These are phyloP conservation scores for Isochrysis galbana DNA, from an alignment of 78 protist genomes.

Conservation along the genomic window DNA sequence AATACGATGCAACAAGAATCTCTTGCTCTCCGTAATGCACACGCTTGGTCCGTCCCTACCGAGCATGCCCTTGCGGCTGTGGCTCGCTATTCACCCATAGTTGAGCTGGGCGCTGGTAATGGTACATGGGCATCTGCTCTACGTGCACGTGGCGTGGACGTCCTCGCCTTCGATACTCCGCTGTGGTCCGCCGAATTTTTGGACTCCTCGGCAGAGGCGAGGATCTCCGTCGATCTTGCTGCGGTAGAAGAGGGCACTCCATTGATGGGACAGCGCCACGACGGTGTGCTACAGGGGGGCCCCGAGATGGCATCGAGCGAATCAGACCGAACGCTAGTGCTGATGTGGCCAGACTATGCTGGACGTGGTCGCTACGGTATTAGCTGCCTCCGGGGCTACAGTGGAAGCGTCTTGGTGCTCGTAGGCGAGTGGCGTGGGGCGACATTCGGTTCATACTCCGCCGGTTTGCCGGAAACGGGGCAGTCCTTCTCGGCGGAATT, in stretches of 20 bases:
- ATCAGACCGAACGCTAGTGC: neutral
- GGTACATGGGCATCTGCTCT: constrained; percentile 28
- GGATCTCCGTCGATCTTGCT: neutral
- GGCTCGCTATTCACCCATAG: neutral
- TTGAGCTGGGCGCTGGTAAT: constrained; percentile 35
- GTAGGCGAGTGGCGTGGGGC: constrained; percentile 34
- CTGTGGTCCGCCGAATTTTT: neutral
- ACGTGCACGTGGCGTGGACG: neutral
- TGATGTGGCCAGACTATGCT: constrained; percentile 38
- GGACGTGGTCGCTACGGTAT: constrained; percentile 28
- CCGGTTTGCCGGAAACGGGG: too few relatives aligned
- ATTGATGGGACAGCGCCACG: neutral
- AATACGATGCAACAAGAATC: neutral
- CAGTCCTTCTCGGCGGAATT: constrained; percentile 32
- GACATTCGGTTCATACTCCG: neutral
- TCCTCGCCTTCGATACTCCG: neutral
- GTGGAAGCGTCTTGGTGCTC: neutral
- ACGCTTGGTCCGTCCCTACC: constrained; percentile 25
- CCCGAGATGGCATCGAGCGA: neutral
- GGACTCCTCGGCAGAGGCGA: neutral
- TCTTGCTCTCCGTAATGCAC: neutral
- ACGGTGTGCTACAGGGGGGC: neutral
- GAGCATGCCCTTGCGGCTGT: neutral
- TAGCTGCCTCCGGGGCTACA: neutral
- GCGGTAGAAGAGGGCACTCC: neutral